Conservation (phyloP, 495 filamentous ascomycete genomes). For the Podospora fimiseda region DNA sequence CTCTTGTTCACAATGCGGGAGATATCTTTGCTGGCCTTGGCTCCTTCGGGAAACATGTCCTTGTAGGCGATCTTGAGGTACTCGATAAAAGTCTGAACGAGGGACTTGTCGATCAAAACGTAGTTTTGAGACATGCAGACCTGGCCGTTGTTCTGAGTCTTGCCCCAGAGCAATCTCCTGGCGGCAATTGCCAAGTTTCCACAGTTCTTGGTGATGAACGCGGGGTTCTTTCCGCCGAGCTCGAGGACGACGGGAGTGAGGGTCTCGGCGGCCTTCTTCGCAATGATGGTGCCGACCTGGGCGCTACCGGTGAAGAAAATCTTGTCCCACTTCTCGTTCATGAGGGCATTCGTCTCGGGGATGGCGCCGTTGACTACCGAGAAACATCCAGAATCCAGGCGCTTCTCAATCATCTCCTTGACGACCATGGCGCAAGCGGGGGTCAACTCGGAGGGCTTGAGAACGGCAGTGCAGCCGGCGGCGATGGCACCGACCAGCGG, state of each 20-base stretch:
- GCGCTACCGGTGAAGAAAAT: conserved; percentile 89
- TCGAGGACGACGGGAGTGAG: conserved; percentile 85
- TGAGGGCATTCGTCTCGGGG: conserved; percentile 70
- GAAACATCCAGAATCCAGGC: conserved; percentile 73
- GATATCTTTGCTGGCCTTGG: conserved; percentile 67
- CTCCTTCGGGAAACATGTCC: conserved; percentile 81
- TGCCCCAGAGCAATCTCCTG: conserved; percentile 78
- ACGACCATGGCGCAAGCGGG: conserved; percentile 68
- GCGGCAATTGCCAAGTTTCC: conserved; percentile 78
- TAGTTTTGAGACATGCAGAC: conserved; percentile 89
- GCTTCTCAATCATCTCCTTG: conserved; percentile 65
- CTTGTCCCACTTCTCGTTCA: conserved; percentile 92
- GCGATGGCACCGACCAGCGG: conserved; percentile 86
- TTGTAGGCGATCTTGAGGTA: conserved; percentile 64
- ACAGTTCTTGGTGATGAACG: conserved; percentile 69
- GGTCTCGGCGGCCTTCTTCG: conserved; percentile 85
- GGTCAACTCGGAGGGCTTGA: conserved; percentile 85
- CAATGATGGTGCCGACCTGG: conserved; percentile 75
- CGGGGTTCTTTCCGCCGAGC: conserved; percentile 86
- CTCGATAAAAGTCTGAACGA: conserved; percentile 65
- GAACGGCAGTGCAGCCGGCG: conserved; percentile 78
- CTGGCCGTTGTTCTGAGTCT: conserved; percentile 78
- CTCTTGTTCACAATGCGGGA: conserved; percentile 69
- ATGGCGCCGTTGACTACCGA: conserved; percentile 72
- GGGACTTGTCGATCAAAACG: conserved; percentile 67